Base-by-base conservation (phyloP, 257 asterid genomes). In the Ophiorrhiza pumila region DNA sequence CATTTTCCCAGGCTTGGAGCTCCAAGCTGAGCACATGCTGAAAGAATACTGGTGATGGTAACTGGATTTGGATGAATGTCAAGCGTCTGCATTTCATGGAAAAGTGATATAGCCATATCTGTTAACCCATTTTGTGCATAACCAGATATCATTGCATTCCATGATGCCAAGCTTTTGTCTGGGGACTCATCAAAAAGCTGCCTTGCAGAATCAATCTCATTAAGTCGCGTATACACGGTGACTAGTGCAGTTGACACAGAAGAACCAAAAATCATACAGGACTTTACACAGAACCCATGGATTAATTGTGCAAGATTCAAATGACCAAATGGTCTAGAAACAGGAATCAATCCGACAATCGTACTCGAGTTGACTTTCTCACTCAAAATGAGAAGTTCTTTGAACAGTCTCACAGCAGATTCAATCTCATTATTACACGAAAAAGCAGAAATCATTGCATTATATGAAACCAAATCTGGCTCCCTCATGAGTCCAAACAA, bases 141-240 rank as follows among this genome's bases (percentile, higher is more conserved):
- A 42, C 96, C 98, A 8, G 97, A 93, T 77, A 93, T 89, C 96
- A 93, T 91, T 47, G 98, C 90, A 42, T 93, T 93, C 97, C 97
- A 90, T 31, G 93, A 86, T 27, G 90, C 96, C 80, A 93, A 76
- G 65, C 86, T 85, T 77, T 86, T 93, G 15, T 86, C 86, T 3
- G 80, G 72, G 47, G 88, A 78, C 77, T 91, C 96, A 29, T 93
- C 87, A 73, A 93, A 91, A 68, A 93, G 80, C 86, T 77, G 79
- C 68, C 87, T 81, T 14, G 95, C 96, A 57, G 74, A 69, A 52
- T 89, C 91, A 18, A 83, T 74, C 88, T 91, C 96, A 53, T 87
- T 87, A 63, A 89, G 82, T 25, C 96, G 85, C 45, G 89, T 74
- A 71, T 93, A 91, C 71, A 88, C 90, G 34, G 97, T 88, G 17